These are phyloP conservation scores for Phytophthora quininea DNA, from an alignment of 352 stramenopile species.

Conservation along the genomic window DNA sequence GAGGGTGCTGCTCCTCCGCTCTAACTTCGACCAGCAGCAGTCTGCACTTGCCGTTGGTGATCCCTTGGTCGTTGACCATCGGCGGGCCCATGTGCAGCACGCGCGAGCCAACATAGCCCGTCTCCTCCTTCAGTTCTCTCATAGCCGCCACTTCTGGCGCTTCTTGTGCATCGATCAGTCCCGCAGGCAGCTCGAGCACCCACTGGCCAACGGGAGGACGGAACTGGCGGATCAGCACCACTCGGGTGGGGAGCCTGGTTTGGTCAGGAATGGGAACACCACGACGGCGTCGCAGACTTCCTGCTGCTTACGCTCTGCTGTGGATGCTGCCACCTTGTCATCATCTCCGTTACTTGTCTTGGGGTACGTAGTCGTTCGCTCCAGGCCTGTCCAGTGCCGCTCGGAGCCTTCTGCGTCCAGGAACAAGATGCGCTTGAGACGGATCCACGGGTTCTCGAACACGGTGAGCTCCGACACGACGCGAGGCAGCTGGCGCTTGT, in stretches of 20 bases:
- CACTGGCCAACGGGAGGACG: conserved; percentile 83
- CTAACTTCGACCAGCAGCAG: conserved; percentile 68
- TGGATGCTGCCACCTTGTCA: not conserved
- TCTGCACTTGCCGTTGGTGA: conserved; percentile 77
- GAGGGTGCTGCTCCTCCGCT: conserved; percentile 41
- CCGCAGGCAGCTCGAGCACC: conserved; percentile 91
- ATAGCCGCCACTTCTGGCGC: conserved; percentile 71
- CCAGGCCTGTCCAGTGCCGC: conserved; percentile 67
- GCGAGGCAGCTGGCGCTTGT: conserved; percentile 38
- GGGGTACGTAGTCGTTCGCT: conserved; percentile 72
- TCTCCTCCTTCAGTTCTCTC: conserved; percentile 91
- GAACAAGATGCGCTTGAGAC: conserved; percentile 72
- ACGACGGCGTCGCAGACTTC: conserved; percentile 72
- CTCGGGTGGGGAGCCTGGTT: conserved; percentile 29
- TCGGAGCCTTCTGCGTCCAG: conserved; percentile 54
- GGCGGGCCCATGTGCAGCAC: conserved; percentile 76
- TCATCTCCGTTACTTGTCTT: conserved; percentile 5
- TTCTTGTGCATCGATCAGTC: conserved; percentile 90
- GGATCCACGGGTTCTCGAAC: conserved; percentile 73
- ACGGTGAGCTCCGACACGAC: conserved; percentile 57
- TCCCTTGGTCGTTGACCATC: conserved; percentile 83
- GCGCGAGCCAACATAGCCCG: conserved; percentile 74
- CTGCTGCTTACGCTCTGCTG: not conserved
- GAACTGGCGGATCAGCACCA: conserved; percentile 92
- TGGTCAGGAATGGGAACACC: conserved; percentile 74